These are phyloP conservation scores for Colletotrichum tropicicola DNA, from an alignment of 2,329 filamentous ascomycete species.

Conservation along the genomic window DNA sequence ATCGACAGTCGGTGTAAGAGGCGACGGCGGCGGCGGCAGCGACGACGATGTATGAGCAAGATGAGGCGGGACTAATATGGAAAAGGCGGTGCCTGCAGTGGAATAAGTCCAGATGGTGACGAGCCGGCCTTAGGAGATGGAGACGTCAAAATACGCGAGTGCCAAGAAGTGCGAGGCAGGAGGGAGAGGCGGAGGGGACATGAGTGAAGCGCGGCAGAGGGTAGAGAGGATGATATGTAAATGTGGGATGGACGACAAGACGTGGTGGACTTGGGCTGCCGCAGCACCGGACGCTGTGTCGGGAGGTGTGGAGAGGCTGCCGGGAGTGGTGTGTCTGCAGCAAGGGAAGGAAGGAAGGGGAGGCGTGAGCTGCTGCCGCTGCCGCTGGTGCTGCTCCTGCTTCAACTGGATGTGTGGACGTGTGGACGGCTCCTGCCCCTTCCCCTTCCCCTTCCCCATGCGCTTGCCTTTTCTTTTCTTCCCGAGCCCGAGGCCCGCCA, in stretches of 20 bases:
- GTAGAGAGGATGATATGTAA: slow-evolving; percentile 20
- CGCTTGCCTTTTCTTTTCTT: too few relatives aligned
- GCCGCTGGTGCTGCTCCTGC: too few relatives aligned
- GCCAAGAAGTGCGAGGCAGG: slow-evolving; percentile 14
- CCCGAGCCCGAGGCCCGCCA: too few relatives aligned
- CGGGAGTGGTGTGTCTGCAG: too few relatives aligned
- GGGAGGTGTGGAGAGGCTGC: background rate
- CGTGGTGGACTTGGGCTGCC: too few relatives aligned
- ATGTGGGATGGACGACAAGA: slow-evolving; percentile 7
- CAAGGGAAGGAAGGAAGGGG: too few relatives aligned
- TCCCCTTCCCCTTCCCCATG: too few relatives aligned
- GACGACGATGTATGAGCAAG: background rate
- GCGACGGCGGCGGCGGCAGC: background rate
- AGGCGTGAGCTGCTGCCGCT: too few relatives aligned
- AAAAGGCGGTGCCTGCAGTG: background rate
- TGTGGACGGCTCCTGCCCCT: too few relatives aligned
- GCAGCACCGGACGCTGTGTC: too few relatives aligned
- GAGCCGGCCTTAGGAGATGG: background rate
- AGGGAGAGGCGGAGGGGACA: background rate
- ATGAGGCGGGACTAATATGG: background rate
- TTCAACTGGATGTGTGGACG: too few relatives aligned
- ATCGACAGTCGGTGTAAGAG: background rate
- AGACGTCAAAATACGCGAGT: background rate
- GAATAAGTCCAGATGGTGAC: background rate
- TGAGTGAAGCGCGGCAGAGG: slow-evolving; percentile 18